Conservation (phyloP, 148 eudicot genomes). For the Rhododendron mucronatum region DNA sequence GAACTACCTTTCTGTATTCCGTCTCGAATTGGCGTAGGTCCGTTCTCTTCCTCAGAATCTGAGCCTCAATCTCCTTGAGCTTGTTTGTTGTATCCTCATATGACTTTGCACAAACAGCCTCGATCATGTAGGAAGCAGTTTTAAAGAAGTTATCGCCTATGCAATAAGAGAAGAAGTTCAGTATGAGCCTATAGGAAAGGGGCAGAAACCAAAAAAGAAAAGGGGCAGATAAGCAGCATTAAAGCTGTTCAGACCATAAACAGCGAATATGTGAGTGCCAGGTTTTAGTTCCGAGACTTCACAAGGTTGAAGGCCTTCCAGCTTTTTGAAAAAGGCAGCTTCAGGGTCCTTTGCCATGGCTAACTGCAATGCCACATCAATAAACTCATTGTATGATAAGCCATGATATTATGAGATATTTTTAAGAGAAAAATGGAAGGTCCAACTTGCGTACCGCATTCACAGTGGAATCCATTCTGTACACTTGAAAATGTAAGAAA, state of each 20-base stretch:
- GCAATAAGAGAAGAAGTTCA: slow-evolving; percentile 10
- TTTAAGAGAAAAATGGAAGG: background rate
- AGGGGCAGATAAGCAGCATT: slow-evolving; percentile 7
- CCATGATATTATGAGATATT: background rate
- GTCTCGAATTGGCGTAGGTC: slow-evolving; percentile 95
- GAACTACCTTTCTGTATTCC: slow-evolving; percentile 81
- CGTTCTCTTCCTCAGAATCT: slow-evolving; percentile 62
- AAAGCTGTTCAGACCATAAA: slow-evolving; percentile 61
- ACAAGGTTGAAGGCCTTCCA: slow-evolving; percentile 99
- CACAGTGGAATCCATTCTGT: slow-evolving; percentile 91
- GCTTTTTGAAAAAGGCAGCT: slow-evolving; percentile 93
- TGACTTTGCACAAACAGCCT: slow-evolving; percentile 81
- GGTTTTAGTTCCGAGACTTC: slow-evolving; percentile 88
- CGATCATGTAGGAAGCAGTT: slow-evolving; percentile 84
- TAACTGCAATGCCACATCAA: slow-evolving; percentile 44
- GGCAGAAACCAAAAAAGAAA: background rate
- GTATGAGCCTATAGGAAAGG: background rate
- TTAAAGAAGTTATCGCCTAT: slow-evolving; percentile 96
- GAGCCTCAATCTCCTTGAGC: slow-evolving; percentile 59
- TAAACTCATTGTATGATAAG: slow-evolving; percentile 2
- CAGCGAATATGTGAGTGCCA: slow-evolving; percentile 97
- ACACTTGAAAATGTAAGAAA: slow-evolving; percentile 97
- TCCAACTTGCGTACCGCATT: slow-evolving; percentile 49
- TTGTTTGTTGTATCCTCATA: slow-evolving; percentile 64
- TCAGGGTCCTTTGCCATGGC: slow-evolving; percentile 99